Conservation (phyloP, 371 early-diverging fungal genomes). For the Blastocladiella emersonii region DNA sequence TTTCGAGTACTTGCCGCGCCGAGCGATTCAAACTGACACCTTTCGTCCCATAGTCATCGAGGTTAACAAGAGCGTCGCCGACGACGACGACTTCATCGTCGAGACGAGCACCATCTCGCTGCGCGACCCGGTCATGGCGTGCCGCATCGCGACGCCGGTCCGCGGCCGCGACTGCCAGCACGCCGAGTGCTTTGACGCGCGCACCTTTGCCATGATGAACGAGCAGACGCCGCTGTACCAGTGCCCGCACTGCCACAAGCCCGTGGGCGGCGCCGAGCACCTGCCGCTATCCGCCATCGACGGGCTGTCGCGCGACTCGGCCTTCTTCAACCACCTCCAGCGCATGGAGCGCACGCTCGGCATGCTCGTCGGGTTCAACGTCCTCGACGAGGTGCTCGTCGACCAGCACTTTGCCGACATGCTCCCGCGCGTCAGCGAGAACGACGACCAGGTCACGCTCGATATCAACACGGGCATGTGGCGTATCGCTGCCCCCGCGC, state of each 20-base stretch:
- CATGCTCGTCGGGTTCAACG: not conserved
- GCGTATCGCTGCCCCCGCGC: slow-evolving; percentile 21
- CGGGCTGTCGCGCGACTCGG: slow-evolving; percentile 28
- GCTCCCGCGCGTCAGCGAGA: slow-evolving; percentile 26
- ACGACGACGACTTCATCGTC: slow-evolving; percentile 36
- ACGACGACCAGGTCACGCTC: slow-evolving; percentile 39
- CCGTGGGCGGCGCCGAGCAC: slow-evolving; percentile 32
- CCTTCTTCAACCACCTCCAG: slow-evolving; percentile 20
- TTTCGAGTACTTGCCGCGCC: too few relatives aligned
- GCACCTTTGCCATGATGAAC: slow-evolving; percentile 49
- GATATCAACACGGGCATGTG: slow-evolving; percentile 41
- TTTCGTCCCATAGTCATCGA: too few relatives aligned
- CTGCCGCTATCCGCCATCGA: slow-evolving; percentile 12
- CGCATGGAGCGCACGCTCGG: slow-evolving; percentile 10
- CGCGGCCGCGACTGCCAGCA: slow-evolving; percentile 47
- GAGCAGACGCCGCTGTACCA: slow-evolving; percentile 53
- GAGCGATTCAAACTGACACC: too few relatives aligned
- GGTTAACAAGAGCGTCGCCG: slow-evolving; percentile 18
- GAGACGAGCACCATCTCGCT: slow-evolving; percentile 36
- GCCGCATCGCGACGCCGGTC: slow-evolving; percentile 45
- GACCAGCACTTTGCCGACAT: slow-evolving; percentile 47
- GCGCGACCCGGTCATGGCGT: slow-evolving; percentile 42
- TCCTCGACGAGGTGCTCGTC: slow-evolving; percentile 1
- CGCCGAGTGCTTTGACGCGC: slow-evolving; percentile 60
- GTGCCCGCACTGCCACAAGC: slow-evolving; percentile 53